Evolutionary conservation across 1,139 yeast genomes (phyloP).

Genomic region (Sugiyamaella pinicola): DNA sequence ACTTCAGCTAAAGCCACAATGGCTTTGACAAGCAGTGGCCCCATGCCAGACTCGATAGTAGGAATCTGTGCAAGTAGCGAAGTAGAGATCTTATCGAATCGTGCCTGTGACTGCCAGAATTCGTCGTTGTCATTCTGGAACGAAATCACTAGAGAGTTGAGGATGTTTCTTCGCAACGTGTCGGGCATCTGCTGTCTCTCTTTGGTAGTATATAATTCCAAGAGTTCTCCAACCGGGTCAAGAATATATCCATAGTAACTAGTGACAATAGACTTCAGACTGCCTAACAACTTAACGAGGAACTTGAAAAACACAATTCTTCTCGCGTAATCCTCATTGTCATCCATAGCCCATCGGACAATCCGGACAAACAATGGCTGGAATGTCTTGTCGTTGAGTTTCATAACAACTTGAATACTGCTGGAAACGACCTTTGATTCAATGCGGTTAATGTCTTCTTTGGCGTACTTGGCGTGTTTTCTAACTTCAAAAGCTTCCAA

Average conservation of each 20-base stretch:
- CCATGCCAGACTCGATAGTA: slow-evolving; percentile 66
- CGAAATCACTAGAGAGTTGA: slow-evolving; percentile 72
- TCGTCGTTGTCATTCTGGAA: slow-evolving; percentile 91
- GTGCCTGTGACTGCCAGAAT: slow-evolving; percentile 86
- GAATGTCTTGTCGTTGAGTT: slow-evolving; percentile 89
- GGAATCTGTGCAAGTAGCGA: slow-evolving; percentile 67
- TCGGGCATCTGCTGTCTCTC: slow-evolving; percentile 40
- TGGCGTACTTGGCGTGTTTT: slow-evolving; percentile 60
- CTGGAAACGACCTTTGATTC: slow-evolving; percentile 75
- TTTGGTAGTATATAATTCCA: slow-evolving; percentile 16
- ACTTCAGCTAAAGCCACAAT: slow-evolving; percentile 73
- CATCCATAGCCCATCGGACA: slow-evolving; percentile 92
- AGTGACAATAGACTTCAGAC: slow-evolving; percentile 82
- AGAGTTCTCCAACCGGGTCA: slow-evolving; percentile 55
- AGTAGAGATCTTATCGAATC: slow-evolving; percentile 71
- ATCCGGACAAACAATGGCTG: slow-evolving; percentile 86
- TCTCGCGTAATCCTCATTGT: slow-evolving; percentile 50
- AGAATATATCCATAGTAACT: slow-evolving; percentile 82
- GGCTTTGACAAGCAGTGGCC: slow-evolving; percentile 68
- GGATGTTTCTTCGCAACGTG: slow-evolving; percentile 64
- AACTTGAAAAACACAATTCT: slow-evolving; percentile 77
- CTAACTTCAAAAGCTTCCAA: slow-evolving; percentile 64
- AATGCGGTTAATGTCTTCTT: slow-evolving; percentile 75
- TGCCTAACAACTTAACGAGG: slow-evolving; percentile 80
- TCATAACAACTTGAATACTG: slow-evolving; percentile 79